Base-by-base conservation (phyloP, 202 grass and related monocot species). In the Brachypodium distachyon region DNA sequence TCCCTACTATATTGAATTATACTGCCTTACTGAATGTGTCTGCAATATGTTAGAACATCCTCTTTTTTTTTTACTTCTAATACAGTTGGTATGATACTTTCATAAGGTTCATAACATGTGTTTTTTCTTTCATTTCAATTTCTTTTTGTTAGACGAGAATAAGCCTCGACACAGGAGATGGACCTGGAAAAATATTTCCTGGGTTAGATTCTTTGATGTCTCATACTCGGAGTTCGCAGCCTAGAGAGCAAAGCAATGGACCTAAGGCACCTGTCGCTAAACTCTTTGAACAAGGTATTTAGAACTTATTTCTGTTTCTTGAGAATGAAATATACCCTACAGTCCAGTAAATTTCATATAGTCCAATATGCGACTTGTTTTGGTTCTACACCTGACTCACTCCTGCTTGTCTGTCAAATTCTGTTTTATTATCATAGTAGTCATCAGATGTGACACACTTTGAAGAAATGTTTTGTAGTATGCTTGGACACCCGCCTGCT, bases 271-370 rank as follows among this genome's bases (percentile, higher is more conserved):
- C 96, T 64, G 81, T 93, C 77, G 92, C 92, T 47, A 96, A 93
- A 83, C 96, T 99, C 64, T 99, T 79, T 50, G 92, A 96, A 59
- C 96, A 99, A 99, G 96, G 96, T 99, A 84, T 62, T 79, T 80
- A 3, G 44, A 9, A 18, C 34, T 46, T 41, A 19, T 54, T 83
- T 59, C 67, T 76, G 16, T 82, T 76, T 81, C 10, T 67, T 31
- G 5, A 37, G 65, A 48, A 13, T 41, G 29, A 59, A 72, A 72
- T 81, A 1, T 43, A 37, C 38, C 27, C 54, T 78, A 62, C 8
- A 66, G 18, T 43, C 25, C 48, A 59, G 32, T 59, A 60, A 65
- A 34, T 50, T 73, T 42, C 39, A 50, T 19, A 36, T 57, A 13
- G 27, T 29, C 18, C 13, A 26, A 1, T 47, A 0, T 29, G 3